Evolutionary conservation across 805 yeast species (phyloP).

Genomic region (Tetrapisispora phaffii): DNA sequence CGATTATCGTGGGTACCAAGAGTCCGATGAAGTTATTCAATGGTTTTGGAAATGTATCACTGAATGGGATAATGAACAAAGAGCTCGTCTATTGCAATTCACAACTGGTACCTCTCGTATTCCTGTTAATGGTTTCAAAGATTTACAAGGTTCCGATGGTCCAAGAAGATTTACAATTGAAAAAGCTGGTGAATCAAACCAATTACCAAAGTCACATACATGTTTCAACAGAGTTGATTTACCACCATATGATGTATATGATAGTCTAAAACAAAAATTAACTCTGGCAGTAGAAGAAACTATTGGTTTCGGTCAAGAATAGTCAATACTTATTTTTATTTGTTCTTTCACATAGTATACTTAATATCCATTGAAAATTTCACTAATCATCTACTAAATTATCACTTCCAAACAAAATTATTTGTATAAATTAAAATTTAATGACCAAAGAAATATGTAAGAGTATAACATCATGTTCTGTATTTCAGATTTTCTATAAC

Average conservation of each 20-base stretch:
- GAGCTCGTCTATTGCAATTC: slow-evolving; percentile 89
- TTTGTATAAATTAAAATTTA: neutral
- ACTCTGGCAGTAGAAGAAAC: slow-evolving; percentile 97
- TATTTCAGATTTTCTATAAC: neutral
- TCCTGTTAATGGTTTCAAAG: slow-evolving; percentile 98
- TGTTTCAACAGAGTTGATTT: slow-evolving; percentile 98
- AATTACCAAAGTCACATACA: slow-evolving; percentile 93
- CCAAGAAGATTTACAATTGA: slow-evolving; percentile 98
- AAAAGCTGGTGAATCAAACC: slow-evolving; percentile 86
- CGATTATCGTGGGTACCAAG: slow-evolving; percentile 96
- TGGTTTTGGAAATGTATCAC: slow-evolving; percentile 97
- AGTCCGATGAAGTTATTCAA: slow-evolving; percentile 89
- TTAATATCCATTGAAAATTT: neutral
- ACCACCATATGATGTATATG: slow-evolving; percentile 85
- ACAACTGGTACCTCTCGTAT: slow-evolving; percentile 98
- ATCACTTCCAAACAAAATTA: neutral
- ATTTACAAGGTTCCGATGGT: slow-evolving; percentile 97
- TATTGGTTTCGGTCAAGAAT: slow-evolving; percentile 98
- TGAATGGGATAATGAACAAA: slow-evolving; percentile 94
- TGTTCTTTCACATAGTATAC: neutral
- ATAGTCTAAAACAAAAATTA: slow-evolving; percentile 76
- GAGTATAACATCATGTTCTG: neutral
- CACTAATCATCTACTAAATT: neutral
- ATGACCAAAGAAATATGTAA: slow-evolving; percentile 1
- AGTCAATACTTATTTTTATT: neutral